phyloP scores from a whole-genome alignment of 192 early-diverging fungal species.

The Linnemannia zychae region DNA sequence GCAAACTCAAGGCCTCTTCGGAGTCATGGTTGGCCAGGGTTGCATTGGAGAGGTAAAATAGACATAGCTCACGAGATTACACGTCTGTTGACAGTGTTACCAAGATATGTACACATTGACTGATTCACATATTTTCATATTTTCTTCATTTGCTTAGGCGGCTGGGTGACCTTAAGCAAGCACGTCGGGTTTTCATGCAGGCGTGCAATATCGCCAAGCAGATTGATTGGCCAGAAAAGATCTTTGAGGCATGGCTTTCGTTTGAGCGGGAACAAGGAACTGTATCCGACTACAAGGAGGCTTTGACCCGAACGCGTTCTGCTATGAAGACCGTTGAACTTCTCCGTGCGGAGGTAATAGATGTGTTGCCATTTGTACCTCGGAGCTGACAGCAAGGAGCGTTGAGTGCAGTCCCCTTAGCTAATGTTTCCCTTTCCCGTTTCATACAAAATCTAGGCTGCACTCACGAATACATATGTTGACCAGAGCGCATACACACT shows the following conservation, averaged over 20 bases:
- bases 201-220: slow-evolving; percentile 20
- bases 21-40: slow-evolving; percentile 36
- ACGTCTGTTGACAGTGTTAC: background rate
- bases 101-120: background rate
- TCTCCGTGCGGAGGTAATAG: slow-evolving; percentile 24
- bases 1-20: slow-evolving; percentile 23
- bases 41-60: slow-evolving; percentile 33
- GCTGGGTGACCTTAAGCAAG: slow-evolving; percentile 18
- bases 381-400: background rate
- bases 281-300: slow-evolving; percentile 26
- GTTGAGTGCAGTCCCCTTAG: background rate
- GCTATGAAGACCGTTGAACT: slow-evolving; percentile 36
- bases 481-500: background rate
- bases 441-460: background rate
- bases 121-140: background rate
- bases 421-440: background rate
- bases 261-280: slow-evolving; percentile 36
- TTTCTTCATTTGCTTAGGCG: background rate
- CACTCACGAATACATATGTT: background rate
- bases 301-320: slow-evolving; percentile 17
- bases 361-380: background rate
- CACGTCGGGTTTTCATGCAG: slow-evolving; percentile 21
- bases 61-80: no score
- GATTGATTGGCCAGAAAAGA: slow-evolving; percentile 49
- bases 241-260: slow-evolving; percentile 37